These are phyloP conservation scores for Monosporascus sp. DNA, from an alignment of 2,329 filamentous ascomycete species.

Conservation along the genomic window DNA sequence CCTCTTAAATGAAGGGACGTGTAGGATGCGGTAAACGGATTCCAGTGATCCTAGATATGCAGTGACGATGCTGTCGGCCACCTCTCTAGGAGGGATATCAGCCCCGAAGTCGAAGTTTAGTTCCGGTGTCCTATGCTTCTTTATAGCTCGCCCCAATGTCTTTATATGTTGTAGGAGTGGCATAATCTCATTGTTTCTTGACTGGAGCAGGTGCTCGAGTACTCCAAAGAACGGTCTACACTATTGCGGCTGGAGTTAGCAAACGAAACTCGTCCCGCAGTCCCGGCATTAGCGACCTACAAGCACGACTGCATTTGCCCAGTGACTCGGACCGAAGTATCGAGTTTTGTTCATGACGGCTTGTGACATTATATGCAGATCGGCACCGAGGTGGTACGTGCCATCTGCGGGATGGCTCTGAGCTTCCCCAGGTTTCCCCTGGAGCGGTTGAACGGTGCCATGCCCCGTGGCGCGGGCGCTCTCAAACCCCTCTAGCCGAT, in stretches of 20 bases:
- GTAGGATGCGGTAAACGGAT: constrained; percentile 51
- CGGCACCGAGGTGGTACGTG: constrained; percentile 14
- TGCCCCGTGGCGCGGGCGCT: neutral
- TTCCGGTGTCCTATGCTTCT: constrained; percentile 32
- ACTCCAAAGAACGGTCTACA: constrained; percentile 18
- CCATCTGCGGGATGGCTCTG: constrained; percentile 1
- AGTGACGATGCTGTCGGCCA: constrained; percentile 48
- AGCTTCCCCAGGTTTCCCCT: neutral
- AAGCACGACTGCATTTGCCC: constrained; percentile 40
- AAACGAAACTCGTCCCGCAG: constrained; percentile 1
- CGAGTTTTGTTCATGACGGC: constrained; percentile 37
- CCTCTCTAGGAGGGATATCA: constrained; percentile 30
- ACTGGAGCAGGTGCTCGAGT: constrained; percentile 16
- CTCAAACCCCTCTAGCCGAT: neutral
- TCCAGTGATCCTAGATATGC: constrained; percentile 53
- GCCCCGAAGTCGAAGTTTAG: constrained; percentile 34
- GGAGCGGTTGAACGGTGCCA: neutral
- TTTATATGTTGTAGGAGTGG: constrained; percentile 36
- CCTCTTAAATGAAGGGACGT: constrained; percentile 51
- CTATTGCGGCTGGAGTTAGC: constrained; percentile 5
- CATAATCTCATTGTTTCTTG: constrained; percentile 27
- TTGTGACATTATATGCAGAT: constrained; percentile 21
- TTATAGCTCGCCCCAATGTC: constrained; percentile 35
- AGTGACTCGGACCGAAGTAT: constrained; percentile 47
- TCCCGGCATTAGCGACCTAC: constrained; percentile 24